Evolutionary conservation across 768 basidiomycete genomes (phyloP), one percentile per base, ranked within the genome.

Genomic region (Gymnopilus dilepis): DNA sequence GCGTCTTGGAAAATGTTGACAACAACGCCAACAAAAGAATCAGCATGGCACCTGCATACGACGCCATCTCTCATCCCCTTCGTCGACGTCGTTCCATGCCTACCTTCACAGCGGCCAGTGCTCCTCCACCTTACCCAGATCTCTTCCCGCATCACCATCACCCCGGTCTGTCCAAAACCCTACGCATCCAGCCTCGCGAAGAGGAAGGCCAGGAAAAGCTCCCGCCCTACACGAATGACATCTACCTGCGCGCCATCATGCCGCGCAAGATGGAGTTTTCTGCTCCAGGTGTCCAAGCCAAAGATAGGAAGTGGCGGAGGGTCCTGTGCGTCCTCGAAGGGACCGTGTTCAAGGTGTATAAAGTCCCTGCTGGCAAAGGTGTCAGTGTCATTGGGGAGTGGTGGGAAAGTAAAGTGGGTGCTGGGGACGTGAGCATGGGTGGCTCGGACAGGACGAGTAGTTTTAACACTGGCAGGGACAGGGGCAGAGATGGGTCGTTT

Each of bases 221-320:
- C 0, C 97, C 97, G 0, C 41, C 72, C 5, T 99, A 99, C 73
- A 84, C 83, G 62, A 98, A 97, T 75, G 76, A 80, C 15, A 84
- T 99, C 17, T 88, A 92, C 69, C 85, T 98, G 67, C 83, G 86
- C 34, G 93, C 89, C 3, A 82, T 88, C 56, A 84, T 99, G 79
- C 90, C 91, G 1, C 86, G 92, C 48, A 99, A 99, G 81, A 85
- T 95, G 87, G 97, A 99, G 79, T 99, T 99, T 71, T 79, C 76
- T 4, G 75, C 82, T 11, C 94, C 95, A 0, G 95, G 95, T 6
- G 80, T 93, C 2, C 93, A 97, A 73, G 89, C 96, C 6, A 85
- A 82, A 71, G 96, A 99, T 72, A 81, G 97, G 47, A 93, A 94
- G 70, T 99, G 97, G 97, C 85, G 92, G 61, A 81, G 92, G 52